Percentiles rank a stretch among this genome's conserved stretches.
Evolutionary conservation across 169 alveolate genomes (phyloP).

Genomic region (Plasmodium sp.): DNA sequence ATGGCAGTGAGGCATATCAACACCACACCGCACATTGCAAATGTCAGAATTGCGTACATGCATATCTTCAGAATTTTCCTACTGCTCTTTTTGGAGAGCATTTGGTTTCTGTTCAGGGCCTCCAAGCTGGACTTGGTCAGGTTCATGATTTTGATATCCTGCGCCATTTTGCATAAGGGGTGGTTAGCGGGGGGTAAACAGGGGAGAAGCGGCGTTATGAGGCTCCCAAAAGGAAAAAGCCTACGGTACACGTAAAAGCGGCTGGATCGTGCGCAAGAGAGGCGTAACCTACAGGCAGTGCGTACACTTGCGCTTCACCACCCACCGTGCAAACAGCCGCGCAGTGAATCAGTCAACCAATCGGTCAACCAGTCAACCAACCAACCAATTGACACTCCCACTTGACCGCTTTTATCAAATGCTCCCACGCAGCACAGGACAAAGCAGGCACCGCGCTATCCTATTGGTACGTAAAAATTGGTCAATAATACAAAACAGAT

Average conservation of each 20-base stretch:
- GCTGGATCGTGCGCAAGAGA: background rate
- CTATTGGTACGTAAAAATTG: background rate
- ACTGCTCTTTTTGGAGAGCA: slow-evolving; percentile 2
- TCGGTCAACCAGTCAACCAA: too few relatives aligned
- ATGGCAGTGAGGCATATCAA: background rate
- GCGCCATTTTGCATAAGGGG: background rate
- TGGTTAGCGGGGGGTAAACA: background rate
- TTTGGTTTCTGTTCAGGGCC: background rate
- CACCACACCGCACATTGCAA: slow-evolving; percentile 3
- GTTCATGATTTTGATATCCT: background rate
- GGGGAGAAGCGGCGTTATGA: background rate
- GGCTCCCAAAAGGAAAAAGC: background rate
- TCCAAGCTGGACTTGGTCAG: background rate
- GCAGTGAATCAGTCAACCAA: background rate
- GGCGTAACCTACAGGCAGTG: background rate
- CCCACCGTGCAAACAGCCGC: background rate
- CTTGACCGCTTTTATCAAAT: background rate
- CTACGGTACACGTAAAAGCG: background rate
- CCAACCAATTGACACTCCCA: background rate
- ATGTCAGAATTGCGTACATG: slow-evolving; percentile 10
- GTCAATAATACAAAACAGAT: background rate
- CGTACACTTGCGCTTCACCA: background rate
- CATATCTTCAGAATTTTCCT: slow-evolving; percentile 11
- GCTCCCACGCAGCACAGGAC: background rate
- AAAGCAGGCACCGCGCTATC: background rate